Base-by-base conservation (phyloP, 1,284 basidiomycete species). In the Termitomyces sp. region DNA sequence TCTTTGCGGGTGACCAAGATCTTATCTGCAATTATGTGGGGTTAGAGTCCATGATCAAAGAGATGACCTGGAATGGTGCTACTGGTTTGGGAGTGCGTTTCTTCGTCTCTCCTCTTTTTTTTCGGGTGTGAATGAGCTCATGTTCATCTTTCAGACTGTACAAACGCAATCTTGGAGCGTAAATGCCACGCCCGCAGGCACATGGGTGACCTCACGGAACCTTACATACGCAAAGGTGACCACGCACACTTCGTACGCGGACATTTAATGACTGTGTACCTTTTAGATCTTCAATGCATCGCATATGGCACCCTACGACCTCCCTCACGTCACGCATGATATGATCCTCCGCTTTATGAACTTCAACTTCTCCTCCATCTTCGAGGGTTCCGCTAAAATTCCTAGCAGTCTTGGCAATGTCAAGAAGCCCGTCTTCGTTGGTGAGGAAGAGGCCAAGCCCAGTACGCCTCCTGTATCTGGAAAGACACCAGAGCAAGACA, bases 301-400 rank as follows among this genome's bases (percentile, higher is more conserved):
- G 1, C 94, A 96, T 69, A 97, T 97, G 94, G 93, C 88, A 30
- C 92, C 92, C 0, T 96, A 85, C 67, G 96, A 99, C 70, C 77
- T 90, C 10, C 96, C 95, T 0, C 80, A 92, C 54, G 84, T 88
- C 31, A 79, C 93, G 3, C 94, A 98, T 70, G 96, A 99, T 71
- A 98, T 99, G 97, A 96, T 99, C 65, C 83, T 95, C 47, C 90
- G 94, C 13, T 98, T 98, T 74, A 91, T 97, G 85, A 86, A 82
- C 45, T 84, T 95, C 54, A 88, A 98, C 73, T 90, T 95, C 63
- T 81, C 86, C 30, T 80, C 83, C 3, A 80, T 97, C 43, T 77
- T 87, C 2, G 93, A 89, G 56, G 78, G 88, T 59, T 81, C 91
- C 34, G 82, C 88, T 38, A 70, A 75, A 65, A 82, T 91, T 53